These are phyloP conservation scores for Croton setiger DNA, from an alignment of 441 rosid species.

Conservation along the genomic window DNA sequence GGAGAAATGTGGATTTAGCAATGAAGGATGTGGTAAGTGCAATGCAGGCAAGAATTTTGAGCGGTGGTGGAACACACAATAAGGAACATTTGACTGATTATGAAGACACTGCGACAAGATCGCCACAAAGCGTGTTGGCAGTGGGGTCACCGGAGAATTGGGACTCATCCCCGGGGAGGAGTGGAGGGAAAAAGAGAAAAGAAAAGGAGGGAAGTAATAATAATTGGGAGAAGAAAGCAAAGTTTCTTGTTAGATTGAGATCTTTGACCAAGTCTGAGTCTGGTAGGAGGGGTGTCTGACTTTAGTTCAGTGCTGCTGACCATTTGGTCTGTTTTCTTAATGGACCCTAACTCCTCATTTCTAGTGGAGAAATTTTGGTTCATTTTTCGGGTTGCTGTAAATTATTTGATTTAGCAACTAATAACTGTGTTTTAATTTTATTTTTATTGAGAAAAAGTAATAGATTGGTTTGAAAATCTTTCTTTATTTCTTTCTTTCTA, in stretches of 20 bases:
- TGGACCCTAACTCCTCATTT: neutral
- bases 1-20: constrained; percentile 37
- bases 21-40: constrained; percentile 42
- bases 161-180: constrained; percentile 35
- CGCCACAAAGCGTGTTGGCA: constrained; percentile 42
- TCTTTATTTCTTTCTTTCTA: too few species aligned
- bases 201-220: constrained; percentile 21
- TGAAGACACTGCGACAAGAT: constrained; percentile 33
- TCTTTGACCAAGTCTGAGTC: constrained; percentile 49
- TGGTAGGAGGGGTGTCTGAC: constrained; percentile 25
- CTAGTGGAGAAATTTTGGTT: neutral
- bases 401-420: neutral
- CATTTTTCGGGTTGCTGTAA: too few species aligned
- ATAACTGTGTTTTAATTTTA: too few species aligned
- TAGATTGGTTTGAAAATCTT: neutral
- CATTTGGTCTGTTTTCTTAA: neutral
- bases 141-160: constrained; percentile 36
- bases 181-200: constrained; percentile 29
- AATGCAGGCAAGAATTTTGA: constrained; percentile 32
- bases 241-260: constrained; percentile 36
- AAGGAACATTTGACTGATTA: constrained; percentile 23
- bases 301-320: neutral
- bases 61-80: constrained; percentile 15
- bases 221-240: constrained; percentile 29
- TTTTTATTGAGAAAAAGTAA: neutral